Base-by-base conservation (phyloP, 2,329 filamentous ascomycete genomes). In the Ilyonectria destructans region DNA sequence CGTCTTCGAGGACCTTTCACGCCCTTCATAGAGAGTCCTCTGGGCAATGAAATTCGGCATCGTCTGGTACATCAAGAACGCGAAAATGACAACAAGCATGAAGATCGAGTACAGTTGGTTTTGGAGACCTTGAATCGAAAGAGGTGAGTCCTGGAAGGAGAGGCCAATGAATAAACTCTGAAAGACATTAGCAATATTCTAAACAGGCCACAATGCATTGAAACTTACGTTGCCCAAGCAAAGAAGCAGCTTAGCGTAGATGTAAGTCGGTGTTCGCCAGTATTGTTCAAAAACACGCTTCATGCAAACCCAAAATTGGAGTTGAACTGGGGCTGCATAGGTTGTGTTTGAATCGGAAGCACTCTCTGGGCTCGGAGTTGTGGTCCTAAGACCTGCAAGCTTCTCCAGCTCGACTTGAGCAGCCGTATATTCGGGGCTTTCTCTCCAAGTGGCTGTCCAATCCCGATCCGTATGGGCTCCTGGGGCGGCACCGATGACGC, bases 31-130 rank as follows among this genome's bases (percentile, higher is more conserved):
- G 1, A 92, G 82, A 6, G 88, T 83, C 48, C 91, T 86, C 74
- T 92, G 90, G 2, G 87, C 86, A 58, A 92, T 87, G 71, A 92
- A 92, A 68, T 90, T 88, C 1, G 90, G 90, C 90, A 92, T 92
- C 9, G 89, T 87, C 68, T 90, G 88, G 69, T 90, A 85, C 6
- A 86, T 84, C 55, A 90, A 33, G 58, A 65, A 62, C 62, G 87
- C 87, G 77, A 93, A 92, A 77, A 92, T 89, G 26, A 88, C 91
- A 69, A 87, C 81, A 46, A 91, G 80, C 88, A 92, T 90, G 81
- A 93, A 92, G 66, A 91, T 88, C 69, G 85, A 84, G 77, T 92
- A 92, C 78, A 92, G 85, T 61, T 91, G 88, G 78, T 91, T 91
- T 73, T 92, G 89, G n/a, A 92, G 83, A n/a, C 90, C 90, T 72